These are phyloP conservation scores for Gymnopus androsaceus DNA, from an alignment of 1,284 basidiomycete species.

Conservation along the genomic window DNA sequence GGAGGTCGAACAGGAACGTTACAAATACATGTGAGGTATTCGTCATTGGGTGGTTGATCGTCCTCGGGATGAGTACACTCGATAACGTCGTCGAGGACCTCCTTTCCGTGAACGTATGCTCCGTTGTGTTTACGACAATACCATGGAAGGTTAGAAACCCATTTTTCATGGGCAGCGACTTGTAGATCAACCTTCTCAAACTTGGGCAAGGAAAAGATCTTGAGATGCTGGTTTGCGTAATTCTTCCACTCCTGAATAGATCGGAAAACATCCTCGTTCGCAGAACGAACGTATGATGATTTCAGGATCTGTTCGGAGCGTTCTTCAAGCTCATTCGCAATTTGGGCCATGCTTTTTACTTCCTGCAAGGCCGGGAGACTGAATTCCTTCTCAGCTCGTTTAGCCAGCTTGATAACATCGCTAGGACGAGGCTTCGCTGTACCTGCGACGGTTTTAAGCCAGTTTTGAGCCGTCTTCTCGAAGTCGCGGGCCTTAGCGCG, in stretches of 20 bases:
- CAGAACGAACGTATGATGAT: constrained; percentile 54
- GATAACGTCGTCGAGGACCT: constrained; percentile 70
- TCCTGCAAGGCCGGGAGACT: constrained; percentile 65
- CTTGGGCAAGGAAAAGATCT: constrained; percentile 68
- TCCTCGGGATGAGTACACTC: constrained; percentile 73
- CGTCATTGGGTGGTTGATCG: constrained; percentile 72
- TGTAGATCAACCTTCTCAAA: constrained; percentile 73
- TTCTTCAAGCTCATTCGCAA: constrained; percentile 71
- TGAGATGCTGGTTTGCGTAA: constrained; percentile 70
- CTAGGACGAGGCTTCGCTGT: constrained; percentile 59
- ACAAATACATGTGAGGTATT: constrained; percentile 83
- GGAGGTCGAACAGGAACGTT: constrained; percentile 72
- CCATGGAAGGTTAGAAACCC: constrained; percentile 77
- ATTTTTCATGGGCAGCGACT: constrained; percentile 63
- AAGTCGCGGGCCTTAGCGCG: constrained; percentile 70
- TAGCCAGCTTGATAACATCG: constrained; percentile 66
- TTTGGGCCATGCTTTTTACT: constrained; percentile 65
- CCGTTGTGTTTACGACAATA: constrained; percentile 64
- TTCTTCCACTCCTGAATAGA: constrained; percentile 70
- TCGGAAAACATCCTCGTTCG: constrained; percentile 65
- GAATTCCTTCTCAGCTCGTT: constrained; percentile 75
- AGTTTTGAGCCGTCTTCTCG: constrained; percentile 73
- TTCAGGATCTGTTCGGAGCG: constrained; percentile 74
- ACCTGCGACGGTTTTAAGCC: constrained; percentile 58
- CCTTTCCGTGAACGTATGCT: constrained; percentile 51